A percentile compares a stretch with the other conserved stretches of the same genome.
Conservation (phyloP, 192 early-diverging fungal genomes). For the Phycomyces nitens region DNA sequence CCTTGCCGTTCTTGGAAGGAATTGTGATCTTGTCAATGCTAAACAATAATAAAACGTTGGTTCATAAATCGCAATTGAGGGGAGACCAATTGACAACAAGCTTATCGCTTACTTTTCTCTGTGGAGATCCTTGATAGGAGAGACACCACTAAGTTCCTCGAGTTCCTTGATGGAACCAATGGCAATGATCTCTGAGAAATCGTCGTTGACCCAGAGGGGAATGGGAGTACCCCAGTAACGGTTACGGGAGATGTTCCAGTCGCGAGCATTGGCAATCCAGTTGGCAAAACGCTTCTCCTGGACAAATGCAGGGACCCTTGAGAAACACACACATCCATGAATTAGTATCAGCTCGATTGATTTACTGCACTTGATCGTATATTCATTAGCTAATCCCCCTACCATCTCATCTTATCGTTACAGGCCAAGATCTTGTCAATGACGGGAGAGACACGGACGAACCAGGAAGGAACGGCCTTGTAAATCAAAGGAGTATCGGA, state of each 20-base stretch:
- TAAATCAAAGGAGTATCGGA: constrained; percentile 97
- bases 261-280: constrained; percentile 93
- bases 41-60: not conserved
- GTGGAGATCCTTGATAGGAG: constrained; percentile 88
- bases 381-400: too few relatives aligned
- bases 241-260: constrained; percentile 98
- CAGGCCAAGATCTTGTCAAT: constrained; percentile 82
- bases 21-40: constrained; percentile 94
- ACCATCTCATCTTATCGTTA: constrained; percentile 87
- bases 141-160: constrained; percentile 80
- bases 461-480: constrained; percentile 96
- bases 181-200: constrained; percentile 84
- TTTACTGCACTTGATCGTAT: constrained; percentile 11
- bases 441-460: constrained; percentile 84
- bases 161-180: constrained; percentile 91
- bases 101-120: constrained; percentile 58
- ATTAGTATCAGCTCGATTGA: not conserved
- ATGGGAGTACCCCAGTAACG: constrained; percentile 99
- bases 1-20: constrained; percentile 86
- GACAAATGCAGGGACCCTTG: constrained; percentile 86
- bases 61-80: too few relatives aligned
- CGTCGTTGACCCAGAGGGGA: constrained; percentile 95
- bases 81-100: too few relatives aligned
- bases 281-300: constrained; percentile 97
- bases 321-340: constrained; percentile 8